A percentile compares a stretch with the other conserved stretches of the same genome.
Conservation (phyloP, 129 eudicot genomes). For the Lactuca saligna region DNA sequence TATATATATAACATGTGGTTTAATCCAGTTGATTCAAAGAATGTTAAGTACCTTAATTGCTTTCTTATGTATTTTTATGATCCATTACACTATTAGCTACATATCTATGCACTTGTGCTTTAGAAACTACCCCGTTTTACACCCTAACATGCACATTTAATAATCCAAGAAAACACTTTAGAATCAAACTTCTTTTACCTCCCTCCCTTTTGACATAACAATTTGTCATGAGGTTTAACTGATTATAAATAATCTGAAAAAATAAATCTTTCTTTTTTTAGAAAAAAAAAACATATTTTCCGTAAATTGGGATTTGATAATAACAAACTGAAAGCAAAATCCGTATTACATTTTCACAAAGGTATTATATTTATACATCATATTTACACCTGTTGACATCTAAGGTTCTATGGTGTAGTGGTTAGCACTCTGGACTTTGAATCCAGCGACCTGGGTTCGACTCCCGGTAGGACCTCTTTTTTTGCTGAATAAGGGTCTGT, state of each 20-base stretch:
- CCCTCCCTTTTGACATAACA: background rate
- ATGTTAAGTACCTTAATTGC: background rate
- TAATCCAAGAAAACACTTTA: background rate
- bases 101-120: too few relatives aligned
- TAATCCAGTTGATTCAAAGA: too few relatives aligned
- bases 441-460: conserved; percentile 99
- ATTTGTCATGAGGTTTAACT: too few relatives aligned
- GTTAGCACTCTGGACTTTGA: conserved; percentile 99
- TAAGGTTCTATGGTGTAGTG: conserved; percentile 99
- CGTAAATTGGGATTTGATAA: background rate
- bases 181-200: background rate
- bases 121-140: background rate
- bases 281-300: too few relatives aligned
- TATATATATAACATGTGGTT: too few relatives aligned
- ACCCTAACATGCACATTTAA: background rate
- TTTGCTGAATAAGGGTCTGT: background rate
- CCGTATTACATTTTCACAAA: background rate
- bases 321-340: background rate
- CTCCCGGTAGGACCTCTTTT: conserved; percentile 99
- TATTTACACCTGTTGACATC: rapidly evolving
- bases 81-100: background rate
- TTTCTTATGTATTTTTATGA: background rate
- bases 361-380: background rate
- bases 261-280: too few relatives aligned
- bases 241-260: too few relatives aligned